Evolutionary conservation across 345 rosid genomes (phyloP).

Genomic region (Camelina neglecta): DNA sequence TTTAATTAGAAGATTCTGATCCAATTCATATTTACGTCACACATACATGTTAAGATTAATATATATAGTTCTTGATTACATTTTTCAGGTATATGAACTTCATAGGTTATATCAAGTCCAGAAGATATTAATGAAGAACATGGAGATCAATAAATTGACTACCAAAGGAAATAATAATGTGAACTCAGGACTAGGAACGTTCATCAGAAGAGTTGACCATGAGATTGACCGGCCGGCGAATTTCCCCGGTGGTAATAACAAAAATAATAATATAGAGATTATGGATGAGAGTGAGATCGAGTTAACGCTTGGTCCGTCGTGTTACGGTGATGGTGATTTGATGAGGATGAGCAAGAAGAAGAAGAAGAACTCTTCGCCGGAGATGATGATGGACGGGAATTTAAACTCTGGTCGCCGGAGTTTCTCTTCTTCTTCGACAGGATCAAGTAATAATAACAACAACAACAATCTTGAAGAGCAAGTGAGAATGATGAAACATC

Average conservation of each 20-base stretch:
- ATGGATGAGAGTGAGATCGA: constrained; percentile 87
- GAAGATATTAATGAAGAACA: constrained; percentile 75
- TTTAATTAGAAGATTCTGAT: constrained; percentile 4
- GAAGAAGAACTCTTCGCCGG: constrained; percentile 39
- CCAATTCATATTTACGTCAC: constrained; percentile 1
- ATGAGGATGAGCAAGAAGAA: constrained; percentile 51
- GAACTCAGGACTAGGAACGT: constrained; percentile 20
- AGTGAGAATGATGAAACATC: constrained; percentile 56
- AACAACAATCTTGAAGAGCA: constrained; percentile 54
- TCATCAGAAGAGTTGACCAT: constrained; percentile 39
- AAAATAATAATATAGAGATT: constrained; percentile 37
- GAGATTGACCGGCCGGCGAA: constrained; percentile 26
- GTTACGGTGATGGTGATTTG: constrained; percentile 37
- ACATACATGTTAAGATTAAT: not conserved
- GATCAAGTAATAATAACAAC: constrained; percentile 57
- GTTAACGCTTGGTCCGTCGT: constrained; percentile 81
- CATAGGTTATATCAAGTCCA: constrained; percentile 87
- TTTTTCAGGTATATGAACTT: constrained; percentile 76
- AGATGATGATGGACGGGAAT: constrained; percentile 38
- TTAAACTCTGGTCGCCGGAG: constrained; percentile 64
- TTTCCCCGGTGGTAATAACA: constrained; percentile 27
- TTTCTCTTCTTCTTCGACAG: constrained; percentile 80
- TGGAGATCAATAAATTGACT: constrained; percentile 36
- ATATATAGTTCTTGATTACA: constrained; percentile 2
- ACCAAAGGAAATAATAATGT: constrained; percentile 27